phyloP scores from a whole-genome alignment of 2,329 filamentous ascomycete genomes.

The Colletotrichum sp. region DNA sequence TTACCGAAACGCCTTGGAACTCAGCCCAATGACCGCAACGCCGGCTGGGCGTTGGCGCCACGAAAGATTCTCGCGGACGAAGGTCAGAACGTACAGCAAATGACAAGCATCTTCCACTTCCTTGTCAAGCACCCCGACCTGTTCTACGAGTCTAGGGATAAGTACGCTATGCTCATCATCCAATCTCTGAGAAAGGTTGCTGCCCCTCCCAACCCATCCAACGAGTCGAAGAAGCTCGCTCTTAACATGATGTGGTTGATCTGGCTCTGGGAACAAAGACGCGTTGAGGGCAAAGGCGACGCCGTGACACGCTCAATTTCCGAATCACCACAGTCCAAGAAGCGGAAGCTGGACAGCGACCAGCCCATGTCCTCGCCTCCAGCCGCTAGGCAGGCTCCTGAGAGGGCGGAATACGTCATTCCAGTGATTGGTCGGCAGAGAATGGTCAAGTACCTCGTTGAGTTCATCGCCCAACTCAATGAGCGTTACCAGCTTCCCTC shows the following conservation, averaged over 20 bases:
- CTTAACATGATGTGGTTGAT: constrained; percentile 90
- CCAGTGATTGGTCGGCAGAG: constrained; percentile 72
- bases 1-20: constrained; percentile 82
- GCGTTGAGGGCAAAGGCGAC: constrained; percentile 66
- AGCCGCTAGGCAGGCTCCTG: constrained; percentile 50
- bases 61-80: constrained; percentile 92
- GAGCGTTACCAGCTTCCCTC: constrained; percentile 84
- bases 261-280: constrained; percentile 89
- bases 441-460: constrained; percentile 93
- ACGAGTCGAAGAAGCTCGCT: constrained; percentile 89
- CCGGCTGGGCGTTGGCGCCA: constrained; percentile 88
- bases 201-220: constrained; percentile 79
- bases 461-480: constrained; percentile 89
- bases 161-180: constrained; percentile 88
- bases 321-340: constrained; percentile 75
- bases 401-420: constrained; percentile 71
- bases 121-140: constrained; percentile 89
- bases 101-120: constrained; percentile 98
- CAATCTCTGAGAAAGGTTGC: constrained; percentile 89
- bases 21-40: constrained; percentile 72
- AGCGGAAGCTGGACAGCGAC: constrained; percentile 77
- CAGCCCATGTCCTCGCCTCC: constrained; percentile 60
- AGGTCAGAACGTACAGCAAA: constrained; percentile 91
- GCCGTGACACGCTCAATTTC: constrained; percentile 50
- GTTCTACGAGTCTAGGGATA: constrained; percentile 94